Evolutionary conservation across 176 grass and related monocot genomes (phyloP).

Genomic region (Musa troglodytarum): DNA sequence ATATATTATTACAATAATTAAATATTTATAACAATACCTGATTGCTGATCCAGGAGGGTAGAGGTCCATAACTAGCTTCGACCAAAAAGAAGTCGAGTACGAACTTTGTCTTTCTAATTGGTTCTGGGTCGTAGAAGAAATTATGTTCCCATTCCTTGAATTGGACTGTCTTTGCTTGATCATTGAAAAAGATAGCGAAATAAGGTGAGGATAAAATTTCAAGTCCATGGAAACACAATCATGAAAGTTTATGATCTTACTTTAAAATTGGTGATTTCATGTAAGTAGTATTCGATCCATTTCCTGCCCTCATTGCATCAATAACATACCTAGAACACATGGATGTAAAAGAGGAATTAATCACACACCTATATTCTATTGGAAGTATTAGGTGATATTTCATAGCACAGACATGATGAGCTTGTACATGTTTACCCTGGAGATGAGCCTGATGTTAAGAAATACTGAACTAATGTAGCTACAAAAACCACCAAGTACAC

Average conservation of each 20-base stretch:
- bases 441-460: conserved; percentile 63
- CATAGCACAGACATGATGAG: conserved; percentile 2
- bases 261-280: conserved; percentile 55
- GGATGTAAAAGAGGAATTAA: background rate
- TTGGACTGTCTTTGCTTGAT: conserved; percentile 98
- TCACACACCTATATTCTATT: background rate
- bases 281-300: conserved; percentile 55
- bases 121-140: conserved; percentile 21
- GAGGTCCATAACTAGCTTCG: conserved; percentile 59
- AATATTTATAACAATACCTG: conserved; percentile 44
- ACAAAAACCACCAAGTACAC: conserved; percentile 57
- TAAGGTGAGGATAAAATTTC: background rate
- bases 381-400: background rate
- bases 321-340: conserved; percentile 48
- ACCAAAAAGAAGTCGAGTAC: conserved; percentile 37
- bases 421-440: conserved; percentile 48
- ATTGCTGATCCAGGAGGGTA: conserved; percentile 62
- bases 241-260: conserved; percentile 46
- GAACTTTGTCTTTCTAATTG: conserved; percentile 41
- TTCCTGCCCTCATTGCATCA: conserved; percentile 57
- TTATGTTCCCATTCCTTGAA: conserved; percentile 56
- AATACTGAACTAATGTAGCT: conserved; percentile 54
- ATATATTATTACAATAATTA: background rate
- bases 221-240: conserved; percentile 1
- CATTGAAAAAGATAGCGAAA: conserved; percentile 40